Base-by-base conservation (phyloP, 768 basidiomycete genomes). In the Lactarius akahatsu region DNA sequence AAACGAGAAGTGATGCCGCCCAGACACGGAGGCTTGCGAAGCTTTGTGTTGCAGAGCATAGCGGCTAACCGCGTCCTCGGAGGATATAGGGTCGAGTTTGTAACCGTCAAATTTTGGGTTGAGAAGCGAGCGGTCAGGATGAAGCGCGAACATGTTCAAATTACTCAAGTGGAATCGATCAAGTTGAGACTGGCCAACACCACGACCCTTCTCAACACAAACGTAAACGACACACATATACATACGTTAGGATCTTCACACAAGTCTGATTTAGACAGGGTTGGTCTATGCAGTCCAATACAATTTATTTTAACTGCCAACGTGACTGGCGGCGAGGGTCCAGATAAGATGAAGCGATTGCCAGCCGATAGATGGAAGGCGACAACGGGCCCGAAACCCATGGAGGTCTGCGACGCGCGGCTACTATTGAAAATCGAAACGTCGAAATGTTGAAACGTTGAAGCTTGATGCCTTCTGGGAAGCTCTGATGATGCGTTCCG, bases 71-170 rank as follows among this genome's bases (percentile, higher is more conserved):
- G 78, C 77, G 9, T 83, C 77, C n/a, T 87, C 83, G 69, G 87
- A 86, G 13, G 80, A 74, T 40, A 91, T 78, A 3, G 85, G 77
- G 67, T 87, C 81, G 32, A 95, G 81, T 70, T 84, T 91, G 75
- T 95, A 94, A 2, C 90, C 90, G 69, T 95, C 92, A 64, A 95
- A 95, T 70, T 89, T 90, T 1, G 91, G 86, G 71, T 94, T 94
- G 30, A 91, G 76, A 18, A 94, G 81, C 36, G 80, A 72, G 50
- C 83, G 83, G 7, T 82, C 52, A 15, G 70, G 70, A 40, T 66
- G 62, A 43, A 61, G 64, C 18, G 67, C 54, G 55, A 68, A 68
- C 67, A 68, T 68, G 54, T 45, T 55, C 41, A 54, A 34, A 36
- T 18, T 11, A 9, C 20, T 10, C 13, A 20, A 20, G 23, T 50